These are phyloP conservation scores for Jaltomata sinuosa DNA, from an alignment of 257 asterid species.

Conservation along the genomic window DNA sequence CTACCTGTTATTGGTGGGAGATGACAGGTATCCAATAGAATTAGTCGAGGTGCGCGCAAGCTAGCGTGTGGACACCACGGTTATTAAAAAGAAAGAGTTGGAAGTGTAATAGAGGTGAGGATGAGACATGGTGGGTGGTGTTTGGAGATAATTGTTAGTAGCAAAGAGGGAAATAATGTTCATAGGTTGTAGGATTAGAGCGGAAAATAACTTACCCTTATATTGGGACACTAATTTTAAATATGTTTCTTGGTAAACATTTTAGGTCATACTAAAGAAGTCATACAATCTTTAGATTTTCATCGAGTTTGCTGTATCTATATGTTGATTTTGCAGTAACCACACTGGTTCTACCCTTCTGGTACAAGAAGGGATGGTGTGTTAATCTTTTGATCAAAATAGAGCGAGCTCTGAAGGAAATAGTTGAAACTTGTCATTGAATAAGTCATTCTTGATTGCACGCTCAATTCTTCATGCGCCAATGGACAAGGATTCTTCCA, in stretches of 20 bases:
- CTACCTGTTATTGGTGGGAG: no score
- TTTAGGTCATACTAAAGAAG: no score
- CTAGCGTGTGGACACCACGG: no score
- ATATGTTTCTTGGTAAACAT: not conserved
- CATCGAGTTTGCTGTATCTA: not conserved
- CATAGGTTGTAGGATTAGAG: not conserved
- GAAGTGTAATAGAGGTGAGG: not conserved
- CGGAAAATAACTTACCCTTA: not conserved
- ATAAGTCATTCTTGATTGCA: not conserved
- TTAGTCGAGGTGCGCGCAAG: no score
- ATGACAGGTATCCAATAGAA: no score
- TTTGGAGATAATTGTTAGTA: not conserved
- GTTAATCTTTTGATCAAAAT: not conserved
- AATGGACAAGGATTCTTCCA: not conserved
- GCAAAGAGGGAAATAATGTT: not conserved
- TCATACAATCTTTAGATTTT: not conserved
- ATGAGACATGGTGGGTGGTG: not conserved
- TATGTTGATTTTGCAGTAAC: not conserved
- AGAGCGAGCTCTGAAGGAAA: not conserved
- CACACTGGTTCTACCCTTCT: not conserved
- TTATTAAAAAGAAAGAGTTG: no score
- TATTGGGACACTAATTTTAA: not conserved
- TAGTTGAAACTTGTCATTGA: not conserved
- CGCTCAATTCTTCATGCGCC: not conserved
- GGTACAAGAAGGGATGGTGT: not conserved